Percentiles rank a stretch among this genome's conserved stretches.
Evolutionary conservation across 768 basidiomycete genomes (phyloP).

Genomic region (Antrodiella citrinella): DNA sequence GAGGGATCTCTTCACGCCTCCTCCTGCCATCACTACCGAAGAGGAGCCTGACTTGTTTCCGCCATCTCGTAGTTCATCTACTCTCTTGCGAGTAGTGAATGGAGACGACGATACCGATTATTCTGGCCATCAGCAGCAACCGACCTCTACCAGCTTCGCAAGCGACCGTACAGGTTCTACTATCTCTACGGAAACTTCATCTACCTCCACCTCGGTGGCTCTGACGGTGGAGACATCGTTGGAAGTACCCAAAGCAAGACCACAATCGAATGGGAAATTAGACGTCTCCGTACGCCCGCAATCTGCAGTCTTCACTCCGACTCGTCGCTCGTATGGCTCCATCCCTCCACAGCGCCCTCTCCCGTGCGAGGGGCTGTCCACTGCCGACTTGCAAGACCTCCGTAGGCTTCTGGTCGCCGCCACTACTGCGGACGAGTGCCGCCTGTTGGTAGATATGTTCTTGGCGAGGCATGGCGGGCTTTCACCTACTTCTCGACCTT

Average conservation of each 20-base stretch:
- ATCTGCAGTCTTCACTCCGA: background rate
- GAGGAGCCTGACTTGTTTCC: background rate
- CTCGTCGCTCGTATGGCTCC: background rate
- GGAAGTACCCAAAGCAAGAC: background rate
- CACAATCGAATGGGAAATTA: no score
- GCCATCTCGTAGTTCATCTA: background rate
- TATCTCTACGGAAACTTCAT: background rate
- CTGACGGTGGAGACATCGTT: background rate
- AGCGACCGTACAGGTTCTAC: background rate
- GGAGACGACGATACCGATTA: background rate
- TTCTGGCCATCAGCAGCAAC: background rate
- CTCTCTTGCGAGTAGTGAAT: background rate
- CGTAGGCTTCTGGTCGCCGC: slow-evolving; percentile 59
- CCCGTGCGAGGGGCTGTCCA: slow-evolving; percentile 21
- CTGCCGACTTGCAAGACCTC: slow-evolving; percentile 53
- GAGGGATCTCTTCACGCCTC: background rate
- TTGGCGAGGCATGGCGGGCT: slow-evolving; percentile 31
- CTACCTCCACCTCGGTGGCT: background rate
- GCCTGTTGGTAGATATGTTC: slow-evolving; percentile 78
- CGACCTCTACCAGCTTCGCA: background rate
- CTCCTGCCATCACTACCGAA: background rate
- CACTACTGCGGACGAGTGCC: slow-evolving; percentile 75
- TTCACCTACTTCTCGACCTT: no score
- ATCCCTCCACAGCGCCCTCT: background rate
- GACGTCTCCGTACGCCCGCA: background rate